Evolutionary conservation across 176 grass and related monocot genomes (phyloP), one percentile per base, ranked within the genome.

Genomic region (Otatea glauca): DNA sequence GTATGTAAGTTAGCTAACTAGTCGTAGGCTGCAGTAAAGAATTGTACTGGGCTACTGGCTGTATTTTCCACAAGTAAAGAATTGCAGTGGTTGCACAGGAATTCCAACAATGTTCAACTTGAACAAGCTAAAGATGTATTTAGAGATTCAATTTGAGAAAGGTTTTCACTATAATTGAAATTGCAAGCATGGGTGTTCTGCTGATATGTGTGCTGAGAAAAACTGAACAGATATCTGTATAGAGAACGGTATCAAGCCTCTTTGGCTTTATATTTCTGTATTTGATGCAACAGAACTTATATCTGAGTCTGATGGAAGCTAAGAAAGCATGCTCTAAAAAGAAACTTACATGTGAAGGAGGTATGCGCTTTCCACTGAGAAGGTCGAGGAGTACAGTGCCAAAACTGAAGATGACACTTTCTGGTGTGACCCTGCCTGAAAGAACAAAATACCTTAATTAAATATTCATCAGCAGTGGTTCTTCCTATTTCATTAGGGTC

Each of bases 381-480:
- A 99, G 88, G 50, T 99, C 97, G 2, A 99, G 81, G 17, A 99
- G 90, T 69, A 99, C 88, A 71, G 97, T 96, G 12, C 97, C 97
- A 59, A 96, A 99, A 83, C 97, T 99, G 84, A 96, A 99, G 84
- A 99, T 92, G 65, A 96, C 93, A 21, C 97, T 99, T 88, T 99
- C 93, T 66, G 74, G 88, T 67, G 93, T 99, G 41, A 99, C 92
- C 84, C 97, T 94, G n/a, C 97, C 97, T 99, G 81, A 35, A 82
- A 83, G 65, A 84, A 89, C 29, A 70, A 82, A 76, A 55, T 21
- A 45, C 34, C 20, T 78, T 5, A 54, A 83, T 70, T 64, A 74
- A 67, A 50, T 59, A 18, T 42, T 34, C 16, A 75, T 44, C 43
- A 9, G 24, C n/a, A 50, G 13, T 20, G 29, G 64, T 15, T 68